Base-by-base conservation (phyloP, 139 green algal species). In the Haematococcus lacustris region DNA sequence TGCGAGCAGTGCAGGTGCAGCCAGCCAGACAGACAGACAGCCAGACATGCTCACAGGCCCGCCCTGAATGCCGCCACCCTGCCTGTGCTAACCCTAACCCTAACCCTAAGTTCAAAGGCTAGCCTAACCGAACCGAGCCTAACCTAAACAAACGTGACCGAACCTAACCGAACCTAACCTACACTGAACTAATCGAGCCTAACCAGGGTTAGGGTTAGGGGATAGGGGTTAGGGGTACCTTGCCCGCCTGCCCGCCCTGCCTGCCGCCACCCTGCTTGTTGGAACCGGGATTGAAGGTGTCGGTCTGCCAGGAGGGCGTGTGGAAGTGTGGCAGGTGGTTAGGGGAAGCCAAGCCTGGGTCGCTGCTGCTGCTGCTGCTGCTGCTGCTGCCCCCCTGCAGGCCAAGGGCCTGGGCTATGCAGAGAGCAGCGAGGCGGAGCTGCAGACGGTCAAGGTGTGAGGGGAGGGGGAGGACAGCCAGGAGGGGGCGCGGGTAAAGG, bases 351-450 rank as follows among this genome's bases (percentile, higher is more conserved):
- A n/a, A n/a, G n/a, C n/a, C n/a, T n/a, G n/a, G n/a, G n/a, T n/a
- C n/a, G n/a, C n/a, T n/a, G n/a, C n/a, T n/a, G n/a, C n/a, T n/a
- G n/a, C n/a, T n/a, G n/a, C n/a, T n/a, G n/a, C n/a, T n/a, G n/a
- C n/a, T n/a, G n/a, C n/a, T n/a, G n/a, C n/a, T n/a, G 21, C 33
- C 26, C 4, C 53, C 21, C 13, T 88, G 65, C 85, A 98, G 71
- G 86, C 90, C 1, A 92, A 91, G 71, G 93, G 93, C 0, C 62
- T 75, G 17, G 93, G 93, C 2, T 98, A 98, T 68, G 93, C 93
- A 1, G 90, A 98, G 3, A 96, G 88, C 78, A 87, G 68, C 1
- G 67, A 87, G 1, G 85, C 93, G 2, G 93, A 98, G 87, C 83
- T 98, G 68, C 30, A 88, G 38, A 82, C 78, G 1, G 81, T 92